Base-by-base conservation (phyloP, 768 basidiomycete genomes). In the Termitomyces sp. region DNA sequence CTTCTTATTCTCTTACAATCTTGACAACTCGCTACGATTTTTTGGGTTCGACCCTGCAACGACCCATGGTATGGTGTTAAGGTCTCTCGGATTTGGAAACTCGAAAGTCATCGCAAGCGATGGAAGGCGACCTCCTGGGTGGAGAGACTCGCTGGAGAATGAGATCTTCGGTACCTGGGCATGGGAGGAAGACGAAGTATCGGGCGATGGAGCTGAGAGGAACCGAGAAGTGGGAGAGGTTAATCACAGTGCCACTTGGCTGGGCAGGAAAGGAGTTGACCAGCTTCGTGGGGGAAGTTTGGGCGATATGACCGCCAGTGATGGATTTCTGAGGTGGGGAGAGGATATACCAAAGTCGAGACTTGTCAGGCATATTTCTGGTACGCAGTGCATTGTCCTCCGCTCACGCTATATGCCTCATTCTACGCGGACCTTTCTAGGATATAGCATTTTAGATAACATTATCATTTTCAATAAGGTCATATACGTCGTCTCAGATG, bases 391-490 rank as follows among this genome's bases (percentile, higher is more conserved):
- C 62, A 62, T 20, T 6, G 47, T 24, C 55, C 62, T 59, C 33
- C 4, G 33, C 22, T 22, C 13, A 51, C 5, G 18, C 7, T 10
- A 20, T 27, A 32, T 52, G 49, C 30, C 46, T 59, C 36, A 52
- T 43, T 16, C 1, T 54, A 27, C 43, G 32, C 16, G 10, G 34
- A 53, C 51, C 50, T 48, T 13, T 51, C 14, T 45, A 95, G 94
- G 94, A 4, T 91, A 86, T 73, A 93, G 90, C 0, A 82, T 94
- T 44, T 75, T 95, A 56, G 91, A 95, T 65, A 88, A 91, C 59
- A 79, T 92, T n/a, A 83, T 88, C 65, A 71, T 89, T n/a, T 76
- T 81, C 64, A 85, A 89, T 62, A 85, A 86, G 10, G 84, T 84
- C 2, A 80, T 92, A 59, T 91, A 85, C 69, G 70, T 95, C 58